Base-by-base conservation (phyloP, 1,139 yeast species). In the Zhuliangozyma blackwelliae region DNA sequence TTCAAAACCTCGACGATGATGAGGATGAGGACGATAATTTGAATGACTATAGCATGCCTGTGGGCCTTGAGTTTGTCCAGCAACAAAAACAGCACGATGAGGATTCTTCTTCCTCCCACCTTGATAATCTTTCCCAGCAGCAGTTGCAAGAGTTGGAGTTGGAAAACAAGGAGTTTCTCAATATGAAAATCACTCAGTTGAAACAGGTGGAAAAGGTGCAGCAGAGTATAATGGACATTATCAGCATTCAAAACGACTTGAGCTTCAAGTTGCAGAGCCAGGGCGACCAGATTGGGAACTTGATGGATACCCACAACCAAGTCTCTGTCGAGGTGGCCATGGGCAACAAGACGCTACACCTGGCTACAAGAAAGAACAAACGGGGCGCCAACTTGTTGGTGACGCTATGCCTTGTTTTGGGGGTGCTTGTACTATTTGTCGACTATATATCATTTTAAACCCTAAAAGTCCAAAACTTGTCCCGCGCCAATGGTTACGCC, bases 401-500 rank as follows among this genome's bases (percentile, higher is more conserved):
- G 33, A 72, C 67, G 33, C 57, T 79, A 2, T 82, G 94, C 16
- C 51, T 87, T 2, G 52, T 75, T 4, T 61, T 86, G 31, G 94
- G 90, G 0, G 44, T 82, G 9, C 52, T 88, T 10, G 56, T 89
- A 29, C 59, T 88, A 37, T 58, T 82, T 32, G 66, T 84, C 38
- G 96, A 88, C 54, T 75, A 68, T 48, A 59, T 79, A 46, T 61
- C 78, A 23, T 43, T 45, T 34, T 47, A 38, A 33, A 21, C 11
- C n/a, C 34, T 39, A 40, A 34, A 39, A 36, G 32, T 59, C 58
- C 13, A 55, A 38, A 29, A 82, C 79, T 2, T 68, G 70, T 23
- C 97, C 97, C 0, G 97, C 96, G 8, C 95, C 97, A 34, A 92
- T 75, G 0, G 97, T 88, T 23, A 68, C 55, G 2, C 97, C 97